Percentiles rank a stretch among this genome's conserved stretches.
Evolutionary conservation across 2,329 filamentous ascomycete species (phyloP).

Genomic region (Fusarium pilosicola): DNA sequence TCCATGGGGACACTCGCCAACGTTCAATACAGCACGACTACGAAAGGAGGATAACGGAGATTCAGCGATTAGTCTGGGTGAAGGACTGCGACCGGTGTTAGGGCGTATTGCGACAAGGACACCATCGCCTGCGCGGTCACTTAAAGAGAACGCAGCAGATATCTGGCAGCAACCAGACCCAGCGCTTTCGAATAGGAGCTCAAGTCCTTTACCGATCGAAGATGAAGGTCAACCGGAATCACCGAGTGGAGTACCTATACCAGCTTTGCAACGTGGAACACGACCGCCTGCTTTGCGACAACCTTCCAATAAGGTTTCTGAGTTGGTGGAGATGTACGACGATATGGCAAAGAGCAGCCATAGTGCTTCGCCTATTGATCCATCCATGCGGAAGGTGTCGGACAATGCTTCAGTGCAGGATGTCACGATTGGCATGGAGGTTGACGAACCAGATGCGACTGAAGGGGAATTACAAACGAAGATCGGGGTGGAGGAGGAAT

Average conservation of each 20-base stretch:
- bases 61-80: slow-evolving; percentile 46
- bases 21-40: slow-evolving; percentile 23
- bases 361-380: slow-evolving; percentile 37
- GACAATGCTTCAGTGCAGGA: slow-evolving; percentile 3
- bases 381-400: slow-evolving; percentile 26
- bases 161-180: slow-evolving; percentile 29
- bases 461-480: not conserved
- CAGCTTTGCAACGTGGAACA: slow-evolving; percentile 23
- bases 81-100: slow-evolving; percentile 27
- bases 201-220: slow-evolving; percentile 19
- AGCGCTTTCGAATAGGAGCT: slow-evolving; percentile 10
- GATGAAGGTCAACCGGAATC: slow-evolving; percentile 33
- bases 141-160: slow-evolving; percentile 33
- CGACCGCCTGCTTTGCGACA: slow-evolving; percentile 38
- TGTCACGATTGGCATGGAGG: not conserved
- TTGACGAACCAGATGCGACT: not conserved
- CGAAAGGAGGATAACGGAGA: slow-evolving; percentile 41
- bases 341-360: slow-evolving; percentile 50
- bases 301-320: slow-evolving; percentile 58
- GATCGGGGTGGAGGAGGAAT: not conserved
- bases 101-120: slow-evolving; percentile 20
- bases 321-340: slow-evolving; percentile 62
- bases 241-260: slow-evolving; percentile 24
- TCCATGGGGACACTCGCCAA: slow-evolving; percentile 42
- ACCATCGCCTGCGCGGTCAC: slow-evolving; percentile 13